A percentile compares a stretch with the other conserved stretches of the same genome.
Conservation (phyloP, 164 flowering plant genomes). For the grape (Vitis vinifera) region DNA sequence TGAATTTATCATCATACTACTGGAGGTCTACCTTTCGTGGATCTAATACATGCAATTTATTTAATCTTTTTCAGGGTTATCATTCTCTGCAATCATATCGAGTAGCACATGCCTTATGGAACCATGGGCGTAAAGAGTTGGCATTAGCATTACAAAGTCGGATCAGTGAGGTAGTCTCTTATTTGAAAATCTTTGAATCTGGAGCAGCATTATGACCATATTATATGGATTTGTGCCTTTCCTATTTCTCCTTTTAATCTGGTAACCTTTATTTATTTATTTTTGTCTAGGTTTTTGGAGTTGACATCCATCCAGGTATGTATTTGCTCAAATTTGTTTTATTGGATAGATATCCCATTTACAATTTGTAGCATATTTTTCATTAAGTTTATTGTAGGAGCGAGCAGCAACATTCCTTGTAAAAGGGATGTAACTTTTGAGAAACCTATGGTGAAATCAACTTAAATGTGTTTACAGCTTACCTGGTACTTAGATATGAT, state of each 20-base stretch:
- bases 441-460: background rate
- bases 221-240: background rate
- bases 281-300: constrained; percentile 66
- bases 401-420: background rate
- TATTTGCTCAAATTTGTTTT: background rate
- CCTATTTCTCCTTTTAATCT: background rate
- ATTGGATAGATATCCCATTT: background rate
- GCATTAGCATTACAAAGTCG: constrained; percentile 86
- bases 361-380: background rate
- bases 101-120: constrained; percentile 83
- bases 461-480: too few relatives aligned
- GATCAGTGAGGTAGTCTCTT: constrained; percentile 68
- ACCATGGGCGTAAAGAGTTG: constrained; percentile 67
- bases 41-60: background rate
- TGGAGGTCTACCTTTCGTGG: background rate
- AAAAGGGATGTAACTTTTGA: background rate
- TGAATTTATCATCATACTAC: background rate
- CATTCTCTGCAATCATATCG: constrained; percentile 80
- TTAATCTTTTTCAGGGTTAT: constrained; percentile 53
- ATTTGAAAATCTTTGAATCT: background rate
- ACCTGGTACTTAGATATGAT: too few relatives aligned
- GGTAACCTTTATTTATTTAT: background rate
- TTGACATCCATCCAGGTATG: constrained; percentile 91
- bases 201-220: background rate
- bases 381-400: background rate